A percentile compares a stretch with the other conserved stretches of the same genome.
Evolutionary conservation across 2,329 filamentous ascomycete genomes (phyloP).

Genomic region (Venturia effusa): DNA sequence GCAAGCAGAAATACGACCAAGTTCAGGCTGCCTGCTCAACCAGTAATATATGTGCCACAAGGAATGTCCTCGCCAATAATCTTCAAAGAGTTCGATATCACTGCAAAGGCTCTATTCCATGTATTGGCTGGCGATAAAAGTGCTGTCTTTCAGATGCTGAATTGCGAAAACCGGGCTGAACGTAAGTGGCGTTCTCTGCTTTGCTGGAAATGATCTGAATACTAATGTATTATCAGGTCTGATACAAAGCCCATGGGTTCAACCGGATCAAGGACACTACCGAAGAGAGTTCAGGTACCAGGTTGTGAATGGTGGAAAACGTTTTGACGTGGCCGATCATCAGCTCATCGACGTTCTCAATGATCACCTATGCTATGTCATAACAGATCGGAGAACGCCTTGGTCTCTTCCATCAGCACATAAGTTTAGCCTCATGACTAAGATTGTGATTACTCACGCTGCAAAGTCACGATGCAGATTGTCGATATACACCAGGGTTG

Average conservation of each 20-base stretch:
- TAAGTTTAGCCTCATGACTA: conserved; percentile 72
- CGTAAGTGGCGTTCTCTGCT: conserved; percentile 21
- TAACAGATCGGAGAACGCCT: conserved; percentile 52
- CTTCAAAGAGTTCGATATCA: conserved; percentile 79
- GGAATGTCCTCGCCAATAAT: conserved; percentile 66
- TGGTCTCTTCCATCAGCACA: conserved; percentile 81
- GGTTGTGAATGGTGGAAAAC: conserved; percentile 42
- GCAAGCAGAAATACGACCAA: conserved; percentile 47
- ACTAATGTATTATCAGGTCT: conserved; percentile 41
- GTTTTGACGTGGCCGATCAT: conserved; percentile 56
- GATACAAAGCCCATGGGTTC: conserved; percentile 74
- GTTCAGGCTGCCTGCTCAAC: conserved; percentile 69
- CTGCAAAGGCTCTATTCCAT: conserved; percentile 89
- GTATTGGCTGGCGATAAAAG: conserved; percentile 95
- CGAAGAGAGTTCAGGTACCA: conserved; percentile 72
- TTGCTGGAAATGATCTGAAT: background rate
- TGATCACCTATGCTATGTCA: conserved; percentile 52
- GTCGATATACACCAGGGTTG: conserved; percentile 75
- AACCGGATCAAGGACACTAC: conserved; percentile 58
- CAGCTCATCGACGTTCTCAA: conserved; percentile 67
- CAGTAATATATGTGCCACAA: conserved; percentile 74
- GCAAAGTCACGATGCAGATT: conserved; percentile 89
- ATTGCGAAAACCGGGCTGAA: conserved; percentile 69
- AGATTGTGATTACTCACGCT: conserved; percentile 87
- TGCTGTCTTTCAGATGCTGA: conserved; percentile 83